Conservation (phyloP, 139 green algal species). For the Micromonas commoda region DNA sequence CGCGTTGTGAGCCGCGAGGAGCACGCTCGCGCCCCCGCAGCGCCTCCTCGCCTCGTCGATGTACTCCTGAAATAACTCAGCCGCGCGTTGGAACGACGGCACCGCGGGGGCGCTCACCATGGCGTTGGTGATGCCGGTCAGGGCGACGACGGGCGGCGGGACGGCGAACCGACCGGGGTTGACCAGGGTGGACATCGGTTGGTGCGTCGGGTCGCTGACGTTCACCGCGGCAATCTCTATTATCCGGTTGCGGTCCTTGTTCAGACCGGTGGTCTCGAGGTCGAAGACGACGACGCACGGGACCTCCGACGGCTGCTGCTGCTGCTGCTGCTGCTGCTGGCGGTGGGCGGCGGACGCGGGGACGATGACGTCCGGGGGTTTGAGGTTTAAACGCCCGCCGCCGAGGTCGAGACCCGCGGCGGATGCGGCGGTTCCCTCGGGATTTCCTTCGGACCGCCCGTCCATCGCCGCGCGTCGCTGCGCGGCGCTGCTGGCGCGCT, state of each 20-base stretch:
- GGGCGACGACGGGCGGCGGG: background rate
- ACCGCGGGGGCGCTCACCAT: constrained; percentile 21
- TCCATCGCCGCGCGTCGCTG: background rate
- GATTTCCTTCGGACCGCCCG: background rate
- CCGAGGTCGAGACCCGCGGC: background rate
- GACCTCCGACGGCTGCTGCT: background rate
- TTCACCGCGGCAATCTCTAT: constrained; percentile 46
- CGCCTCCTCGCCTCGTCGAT: constrained; percentile 9
- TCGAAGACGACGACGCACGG: constrained; percentile 49
- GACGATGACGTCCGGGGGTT: background rate
- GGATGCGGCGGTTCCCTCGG: background rate
- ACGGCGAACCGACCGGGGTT: constrained; percentile 15
- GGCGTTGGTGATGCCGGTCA: constrained; percentile 40
- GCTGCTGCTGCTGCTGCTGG: background rate
- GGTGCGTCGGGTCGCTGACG: background rate
- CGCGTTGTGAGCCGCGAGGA: constrained; percentile 39
- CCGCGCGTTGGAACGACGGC: constrained; percentile 26
- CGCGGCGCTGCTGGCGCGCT: background rate
- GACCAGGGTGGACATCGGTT: constrained; percentile 26
- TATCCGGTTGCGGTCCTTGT: constrained; percentile 28
- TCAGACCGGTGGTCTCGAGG: constrained; percentile 49
- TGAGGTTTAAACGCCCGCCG: background rate
- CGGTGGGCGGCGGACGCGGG: background rate
- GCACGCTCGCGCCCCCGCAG: constrained; percentile 4
- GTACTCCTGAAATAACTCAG: constrained; percentile 22